Evolutionary conservation across 2,329 filamentous ascomycete genomes (phyloP).

Genomic region (Ophiostoma piceae): DNA sequence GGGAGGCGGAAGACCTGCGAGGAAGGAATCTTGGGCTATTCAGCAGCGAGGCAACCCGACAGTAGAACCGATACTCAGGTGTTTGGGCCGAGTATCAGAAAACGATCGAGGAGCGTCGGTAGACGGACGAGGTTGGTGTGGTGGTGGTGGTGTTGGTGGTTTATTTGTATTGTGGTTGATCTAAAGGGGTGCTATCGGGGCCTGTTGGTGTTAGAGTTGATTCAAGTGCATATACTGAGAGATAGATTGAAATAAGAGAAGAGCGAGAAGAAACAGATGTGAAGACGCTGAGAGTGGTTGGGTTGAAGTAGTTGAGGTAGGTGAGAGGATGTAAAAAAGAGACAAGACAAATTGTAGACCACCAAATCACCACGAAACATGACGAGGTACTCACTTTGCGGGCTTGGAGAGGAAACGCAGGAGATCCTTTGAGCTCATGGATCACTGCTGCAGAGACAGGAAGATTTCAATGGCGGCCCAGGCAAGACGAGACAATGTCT

Average conservation of each 20-base stretch:
- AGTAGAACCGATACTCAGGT: constrained; percentile 60
- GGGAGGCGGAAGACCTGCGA: constrained; percentile 75
- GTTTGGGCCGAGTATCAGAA: constrained; percentile 39
- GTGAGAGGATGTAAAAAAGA: neutral
- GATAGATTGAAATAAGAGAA: neutral
- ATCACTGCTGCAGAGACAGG: constrained; percentile 40
- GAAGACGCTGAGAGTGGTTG: constrained; percentile 5
- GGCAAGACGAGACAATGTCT: constrained; percentile 13
- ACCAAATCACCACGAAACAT: too few species aligned
- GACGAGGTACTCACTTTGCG: constrained; percentile 66
- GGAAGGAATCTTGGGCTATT: constrained; percentile 80
- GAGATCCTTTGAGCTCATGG: constrained; percentile 88
- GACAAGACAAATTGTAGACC: too few species aligned
- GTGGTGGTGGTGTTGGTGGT: constrained; percentile 28
- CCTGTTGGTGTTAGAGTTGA: constrained; percentile 35
- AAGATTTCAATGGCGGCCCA: neutral
- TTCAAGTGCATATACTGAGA: neutral
- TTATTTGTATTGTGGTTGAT: neutral
- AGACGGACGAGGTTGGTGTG: constrained; percentile 28
- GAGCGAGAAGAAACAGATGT: neutral
- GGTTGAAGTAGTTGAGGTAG: neutral
- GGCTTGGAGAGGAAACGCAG: constrained; percentile 92
- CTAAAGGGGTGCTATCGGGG: constrained; percentile 54
- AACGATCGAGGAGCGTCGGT: constrained; percentile 60
- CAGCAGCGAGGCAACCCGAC: constrained; percentile 24